These are phyloP conservation scores for Claviceps sp. DNA, from an alignment of 2,329 filamentous ascomycete genomes.

Conservation along the genomic window DNA sequence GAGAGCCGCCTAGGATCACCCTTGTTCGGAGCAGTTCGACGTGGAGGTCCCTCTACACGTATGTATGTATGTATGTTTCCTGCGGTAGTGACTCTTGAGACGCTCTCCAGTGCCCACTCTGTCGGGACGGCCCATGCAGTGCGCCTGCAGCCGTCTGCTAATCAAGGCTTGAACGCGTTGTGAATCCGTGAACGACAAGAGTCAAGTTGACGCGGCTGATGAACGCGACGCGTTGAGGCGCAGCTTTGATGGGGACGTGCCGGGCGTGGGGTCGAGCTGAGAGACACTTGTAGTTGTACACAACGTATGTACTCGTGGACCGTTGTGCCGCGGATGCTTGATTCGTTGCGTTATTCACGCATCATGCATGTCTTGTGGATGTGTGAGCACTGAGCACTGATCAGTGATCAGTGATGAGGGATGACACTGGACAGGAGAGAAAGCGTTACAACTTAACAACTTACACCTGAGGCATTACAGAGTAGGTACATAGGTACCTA, in stretches of 20 bases:
- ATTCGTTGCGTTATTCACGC: not conserved
- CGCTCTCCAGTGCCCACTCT: not conserved
- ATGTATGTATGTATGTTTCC: not conserved
- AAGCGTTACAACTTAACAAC: not conserved
- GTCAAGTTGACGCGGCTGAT: not conserved
- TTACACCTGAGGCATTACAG: not conserved
- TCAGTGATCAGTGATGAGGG: not conserved
- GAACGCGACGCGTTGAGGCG: not conserved
- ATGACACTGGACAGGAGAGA: not conserved
- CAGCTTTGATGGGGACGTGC: not conserved
- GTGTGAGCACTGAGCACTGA: not conserved
- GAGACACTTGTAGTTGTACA: not conserved
- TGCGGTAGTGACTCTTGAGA: not conserved
- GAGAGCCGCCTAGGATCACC: not conserved
- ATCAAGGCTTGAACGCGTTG: not conserved
- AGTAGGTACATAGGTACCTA: too few species aligned
- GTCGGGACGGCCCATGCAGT: not conserved
- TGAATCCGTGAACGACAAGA: not conserved
- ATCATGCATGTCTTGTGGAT: constrained; percentile 1
- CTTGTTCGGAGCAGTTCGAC: not conserved
- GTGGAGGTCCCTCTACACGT: not conserved
- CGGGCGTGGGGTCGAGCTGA: not conserved
- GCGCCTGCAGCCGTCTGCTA: not conserved
- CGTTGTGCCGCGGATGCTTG: not conserved
- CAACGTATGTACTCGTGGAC: not conserved